Base-by-base conservation (phyloP, 345 rosid species). In the Luvunga scandens region DNA sequence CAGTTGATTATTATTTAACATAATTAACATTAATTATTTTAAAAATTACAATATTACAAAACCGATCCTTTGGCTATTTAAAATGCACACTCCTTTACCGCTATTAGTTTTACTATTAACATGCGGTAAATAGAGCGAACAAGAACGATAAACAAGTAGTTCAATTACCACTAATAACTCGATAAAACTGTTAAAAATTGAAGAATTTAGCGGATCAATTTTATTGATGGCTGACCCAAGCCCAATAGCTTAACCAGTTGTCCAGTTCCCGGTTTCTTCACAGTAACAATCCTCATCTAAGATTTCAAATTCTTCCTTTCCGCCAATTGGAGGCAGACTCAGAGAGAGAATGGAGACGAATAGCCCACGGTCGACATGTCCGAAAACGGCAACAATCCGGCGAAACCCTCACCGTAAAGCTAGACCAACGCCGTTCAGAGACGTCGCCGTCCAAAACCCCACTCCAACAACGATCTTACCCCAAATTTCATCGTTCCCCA, bases 331-430 rank as follows among this genome's bases (percentile, higher is more conserved):
- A 8, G 25, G 5, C 14, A 27, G 7, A 1, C 19, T 8, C 7
- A 45, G 1, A 39, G 76, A 68, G 69, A 71, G 34, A 63, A 66
- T 62, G 80, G 90, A 85, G 61, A 34, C 34, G 60, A 79, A 62
- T 9, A 87, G 86, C 62, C 85, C 91, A 22, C 83, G 79, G 50
- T 69, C 83, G 50, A 71, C 83, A 6, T 88, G 93, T 73, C 90
- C 92, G 6, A 75, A 70, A 53, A 86, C 93, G 7, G 85, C 85
- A 21, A 90, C 94, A 16, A 86, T 86, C 34, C 90, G 98, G 36
- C 86, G 98, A 7, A 95, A 95, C 73, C 98, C 98, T 81, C 87
- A 74, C 48, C 87, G 98, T 66, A 86, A 78, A 72, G 98, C 95
- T 45, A 87, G 97, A 77, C 86, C 91, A 0, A 91, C 95, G 5